Evolutionary conservation across 2,329 filamentous ascomycete species (phyloP), one percentile per base, ranked within the genome.

Genomic region (Claviceps digitariae): DNA sequence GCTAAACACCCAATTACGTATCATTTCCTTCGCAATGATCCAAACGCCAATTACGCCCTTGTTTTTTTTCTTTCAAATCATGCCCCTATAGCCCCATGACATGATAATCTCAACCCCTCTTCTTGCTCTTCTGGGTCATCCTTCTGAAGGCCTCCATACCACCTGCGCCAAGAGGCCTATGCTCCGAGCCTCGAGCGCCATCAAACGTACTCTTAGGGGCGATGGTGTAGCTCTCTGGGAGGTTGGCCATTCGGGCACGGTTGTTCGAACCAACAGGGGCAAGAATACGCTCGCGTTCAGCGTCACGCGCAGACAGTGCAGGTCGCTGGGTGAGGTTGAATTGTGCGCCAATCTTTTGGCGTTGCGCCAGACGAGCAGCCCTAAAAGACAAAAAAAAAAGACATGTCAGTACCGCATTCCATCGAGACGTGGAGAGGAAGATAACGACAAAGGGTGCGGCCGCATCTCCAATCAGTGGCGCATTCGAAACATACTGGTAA

Each of bases 61-160:
- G n/a, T 36, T 36, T 29, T 29, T 8, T 38, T 38, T 34, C 12
- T 3, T 13, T 10, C 31, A 6, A 46, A 29, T 48, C 44, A 36
- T 41, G 10, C 43, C 17, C 17, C 23, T 9, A 38, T 15, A 20
- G 20, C 25, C 27, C 43, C 36, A 25, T 17, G 1, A 25, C 12
- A 38, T 5, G 23, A 13, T 23, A 20, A 27, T 23, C n/a, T 54
- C 29, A 61, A 5, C 59, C 58, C 57, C 63, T 63, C 69, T 79
- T 80, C 71, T 82, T 83, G 57, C 74, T 74, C 67, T 80, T 83
- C 61, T 80, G 75, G 10, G 79, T 82, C 75, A 84, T 83, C 68
- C 75, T 81, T 57, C 79, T 74, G 69, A 84, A 84, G 1, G 81
- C 81, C 58, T 83, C 81, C 65, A 80, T 72, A 55, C 81, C 81